Conservation (phyloP, 371 early-diverging fungal genomes). For the Rhizopus arrhizus region DNA sequence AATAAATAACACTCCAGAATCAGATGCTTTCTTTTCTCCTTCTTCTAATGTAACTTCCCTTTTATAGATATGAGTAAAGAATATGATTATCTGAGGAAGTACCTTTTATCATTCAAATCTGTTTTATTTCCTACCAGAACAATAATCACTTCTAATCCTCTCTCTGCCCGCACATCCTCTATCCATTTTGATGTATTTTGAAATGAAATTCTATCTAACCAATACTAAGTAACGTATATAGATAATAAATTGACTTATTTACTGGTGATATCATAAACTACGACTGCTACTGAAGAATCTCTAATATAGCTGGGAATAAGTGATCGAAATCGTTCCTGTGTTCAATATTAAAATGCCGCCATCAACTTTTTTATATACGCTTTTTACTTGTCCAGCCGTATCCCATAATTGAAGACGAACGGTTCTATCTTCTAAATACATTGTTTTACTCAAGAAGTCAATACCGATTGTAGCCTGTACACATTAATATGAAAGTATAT, state of each 20-base stretch:
- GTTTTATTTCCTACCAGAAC: constrained; percentile 99
- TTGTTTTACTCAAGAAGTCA: constrained; percentile 98
- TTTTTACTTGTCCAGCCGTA: constrained; percentile 96
- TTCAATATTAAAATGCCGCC: neutral
- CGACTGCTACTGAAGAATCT: constrained; percentile 97
- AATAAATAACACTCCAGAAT: constrained; percentile 91
- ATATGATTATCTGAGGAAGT: constrained; percentile 3
- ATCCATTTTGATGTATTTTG: constrained; percentile 96
- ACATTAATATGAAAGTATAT: neutral
- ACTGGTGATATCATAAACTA: constrained; percentile 96
- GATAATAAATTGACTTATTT: constrained; percentile 24
- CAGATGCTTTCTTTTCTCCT: constrained; percentile 91
- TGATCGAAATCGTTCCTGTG: constrained; percentile 89
- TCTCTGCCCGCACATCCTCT: constrained; percentile 94
- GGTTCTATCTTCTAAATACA: constrained; percentile 94
- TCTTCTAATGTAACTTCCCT: constrained; percentile 92
- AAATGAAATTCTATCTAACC: constrained; percentile 83
- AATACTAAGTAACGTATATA: neutral
- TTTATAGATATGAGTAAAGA: neutral
- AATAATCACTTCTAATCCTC: constrained; percentile 95
- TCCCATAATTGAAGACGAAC: constrained; percentile 99
- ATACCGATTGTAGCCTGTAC: constrained; percentile 98
- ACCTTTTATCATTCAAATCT: constrained; percentile 91
- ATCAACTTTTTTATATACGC: neutral
- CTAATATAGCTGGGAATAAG: constrained; percentile 98